phyloP scores from a whole-genome alignment of 1,284 basidiomycete genomes.

The Ganoderma boninense region DNA sequence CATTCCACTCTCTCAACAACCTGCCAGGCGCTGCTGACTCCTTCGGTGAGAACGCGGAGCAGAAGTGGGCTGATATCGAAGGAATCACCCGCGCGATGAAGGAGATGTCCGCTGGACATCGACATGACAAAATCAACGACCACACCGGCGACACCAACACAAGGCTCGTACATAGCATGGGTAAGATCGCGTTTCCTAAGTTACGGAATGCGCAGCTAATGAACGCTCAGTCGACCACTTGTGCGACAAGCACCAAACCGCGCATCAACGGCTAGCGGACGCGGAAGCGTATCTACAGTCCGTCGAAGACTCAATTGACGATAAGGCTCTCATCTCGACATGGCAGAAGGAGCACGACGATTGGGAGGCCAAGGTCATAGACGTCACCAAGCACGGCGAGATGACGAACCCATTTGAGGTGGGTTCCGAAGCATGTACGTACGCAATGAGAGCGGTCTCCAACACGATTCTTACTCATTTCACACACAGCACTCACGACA shows the following conservation, averaged over 20 bases:
- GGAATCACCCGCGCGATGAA: too few species aligned
- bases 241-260: background rate
- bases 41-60: conserved; percentile 30
- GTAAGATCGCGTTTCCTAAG: too few species aligned
- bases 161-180: background rate
- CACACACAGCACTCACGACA: background rate
- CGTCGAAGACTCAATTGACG: background rate
- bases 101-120: conserved; percentile 34
- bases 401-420: background rate
- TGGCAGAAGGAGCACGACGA: background rate
- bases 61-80: conserved; percentile 24
- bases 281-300: background rate
- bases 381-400: background rate
- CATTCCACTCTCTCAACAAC: conserved; percentile 6
- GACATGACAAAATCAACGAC: conserved; percentile 36
- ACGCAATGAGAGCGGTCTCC: too few species aligned
- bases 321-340: background rate
- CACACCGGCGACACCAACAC: background rate
- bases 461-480: background rate
- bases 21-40: conserved; percentile 29
- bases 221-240: background rate
- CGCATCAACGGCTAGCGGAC: background rate
- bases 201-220: too few species aligned
- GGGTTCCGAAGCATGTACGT: background rate
- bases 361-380: background rate